These are phyloP conservation scores for Morella rubra DNA, from an alignment of 306 rosid genomes.

Conservation along the genomic window DNA sequence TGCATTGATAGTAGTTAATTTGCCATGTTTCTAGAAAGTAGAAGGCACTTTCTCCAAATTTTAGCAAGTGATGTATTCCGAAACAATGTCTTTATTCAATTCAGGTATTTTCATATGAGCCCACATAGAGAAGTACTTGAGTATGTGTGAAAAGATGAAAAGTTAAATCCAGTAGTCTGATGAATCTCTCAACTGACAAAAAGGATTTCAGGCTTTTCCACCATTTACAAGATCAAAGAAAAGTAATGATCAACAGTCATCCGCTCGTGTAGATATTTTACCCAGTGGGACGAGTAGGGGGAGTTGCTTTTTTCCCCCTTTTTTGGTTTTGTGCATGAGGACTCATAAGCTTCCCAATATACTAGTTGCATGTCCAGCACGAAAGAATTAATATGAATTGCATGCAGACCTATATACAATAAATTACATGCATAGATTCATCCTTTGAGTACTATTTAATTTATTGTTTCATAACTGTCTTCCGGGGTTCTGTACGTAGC, in stretches of 20 bases:
- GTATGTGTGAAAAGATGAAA: not conserved
- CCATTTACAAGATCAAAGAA: conserved; percentile 7
- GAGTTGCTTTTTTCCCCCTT: not conserved
- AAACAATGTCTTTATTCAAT: no score
- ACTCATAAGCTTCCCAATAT: not conserved
- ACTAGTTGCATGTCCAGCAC: not conserved
- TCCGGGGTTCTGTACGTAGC: conserved; percentile 70
- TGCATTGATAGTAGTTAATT: no score
- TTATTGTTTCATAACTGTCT: not conserved
- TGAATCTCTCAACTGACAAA: conserved; percentile 14
- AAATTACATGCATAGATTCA: not conserved
- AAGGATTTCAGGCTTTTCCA: not conserved
- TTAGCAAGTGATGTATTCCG: no score
- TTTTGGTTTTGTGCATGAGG: not conserved
- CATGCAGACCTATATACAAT: not conserved
- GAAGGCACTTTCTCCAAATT: no score
- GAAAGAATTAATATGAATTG: conserved; percentile 18
- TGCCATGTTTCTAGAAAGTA: conserved; percentile 21
- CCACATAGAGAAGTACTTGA: not conserved
- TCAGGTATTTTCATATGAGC: conserved; percentile 1
- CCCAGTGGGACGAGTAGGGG: conserved; percentile 1
- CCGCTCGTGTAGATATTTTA: conserved; percentile 21
- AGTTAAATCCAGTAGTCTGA: conserved; percentile 11
- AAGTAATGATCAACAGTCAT: conserved; percentile 25
- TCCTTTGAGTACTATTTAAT: conserved; percentile 19